Evolutionary conservation across 768 basidiomycete species (phyloP).

Genomic region (Lyophyllum atratum): DNA sequence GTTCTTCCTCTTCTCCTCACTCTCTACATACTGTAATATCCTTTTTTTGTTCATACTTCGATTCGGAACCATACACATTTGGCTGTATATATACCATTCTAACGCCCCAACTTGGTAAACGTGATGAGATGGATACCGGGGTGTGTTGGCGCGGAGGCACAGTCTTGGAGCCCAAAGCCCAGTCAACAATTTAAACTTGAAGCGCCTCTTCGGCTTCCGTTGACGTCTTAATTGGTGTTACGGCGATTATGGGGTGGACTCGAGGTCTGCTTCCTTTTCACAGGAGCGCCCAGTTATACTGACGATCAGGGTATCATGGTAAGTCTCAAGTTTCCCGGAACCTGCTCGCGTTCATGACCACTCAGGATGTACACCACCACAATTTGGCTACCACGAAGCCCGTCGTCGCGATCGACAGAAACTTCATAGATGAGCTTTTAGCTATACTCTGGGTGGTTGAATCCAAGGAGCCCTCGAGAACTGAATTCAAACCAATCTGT

Average conservation of each 20-base stretch:
- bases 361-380: neutral
- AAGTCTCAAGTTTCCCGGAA: no score
- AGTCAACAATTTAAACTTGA: no score
- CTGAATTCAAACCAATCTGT: neutral
- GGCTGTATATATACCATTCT: constrained; percentile 12
- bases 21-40: constrained; percentile 23
- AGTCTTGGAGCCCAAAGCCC: neutral
- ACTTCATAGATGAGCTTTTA: constrained; percentile 3
- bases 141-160: neutral
- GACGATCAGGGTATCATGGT: no score
- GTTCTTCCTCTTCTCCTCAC: constrained; percentile 18
- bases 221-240: no score
- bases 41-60: constrained; percentile 17
- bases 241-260: no score
- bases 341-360: no score
- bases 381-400: neutral
- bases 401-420: neutral
- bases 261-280: no score
- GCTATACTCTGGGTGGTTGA: neutral
- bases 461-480: neutral
- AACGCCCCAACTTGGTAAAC: neutral
- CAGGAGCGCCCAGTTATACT: no score
- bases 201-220: no score
- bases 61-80: constrained; percentile 8
- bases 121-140: neutral